A percentile compares a stretch with the other conserved stretches of the same genome.
Evolutionary conservation across 2,329 filamentous ascomycete species (phyloP).

Genomic region (Volutella citrinella): DNA sequence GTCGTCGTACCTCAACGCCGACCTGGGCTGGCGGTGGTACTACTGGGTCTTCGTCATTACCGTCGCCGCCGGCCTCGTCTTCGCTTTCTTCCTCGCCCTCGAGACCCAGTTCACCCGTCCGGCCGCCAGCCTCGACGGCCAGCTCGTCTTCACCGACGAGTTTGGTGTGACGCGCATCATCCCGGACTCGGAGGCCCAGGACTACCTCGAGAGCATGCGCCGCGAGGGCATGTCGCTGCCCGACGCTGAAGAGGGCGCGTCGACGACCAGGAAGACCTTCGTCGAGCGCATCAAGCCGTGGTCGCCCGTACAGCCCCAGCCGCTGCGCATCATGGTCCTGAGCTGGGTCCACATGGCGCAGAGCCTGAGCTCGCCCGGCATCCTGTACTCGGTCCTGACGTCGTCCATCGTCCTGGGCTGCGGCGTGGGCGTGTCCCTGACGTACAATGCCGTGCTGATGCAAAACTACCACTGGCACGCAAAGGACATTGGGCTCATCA

Average conservation of each 20-base stretch:
- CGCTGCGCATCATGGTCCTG: slow-evolving; percentile 2
- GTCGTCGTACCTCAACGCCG: slow-evolving; percentile 2
- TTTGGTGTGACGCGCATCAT: too few relatives aligned
- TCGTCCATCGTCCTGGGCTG: slow-evolving; percentile 5
- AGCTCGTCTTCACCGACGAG: too few relatives aligned
- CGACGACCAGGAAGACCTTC: too few relatives aligned
- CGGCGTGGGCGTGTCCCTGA: slow-evolving; percentile 1
- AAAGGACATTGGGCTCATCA: slow-evolving; percentile 5
- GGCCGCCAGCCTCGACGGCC: slow-evolving; percentile 5
- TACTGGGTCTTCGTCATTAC: slow-evolving; percentile 11
- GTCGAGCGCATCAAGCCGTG: too few relatives aligned
- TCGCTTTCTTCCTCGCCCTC: slow-evolving; percentile 3
- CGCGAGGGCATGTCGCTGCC: too few relatives aligned
- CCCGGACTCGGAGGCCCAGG: too few relatives aligned
- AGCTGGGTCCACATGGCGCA: slow-evolving; percentile 7
- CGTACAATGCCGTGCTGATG: slow-evolving; percentile 3
- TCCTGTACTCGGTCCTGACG: slow-evolving; percentile 6
- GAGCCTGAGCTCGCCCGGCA: slow-evolving; percentile 6
- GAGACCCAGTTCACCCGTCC: slow-evolving; percentile 7
- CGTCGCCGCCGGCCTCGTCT: slow-evolving; percentile 3
- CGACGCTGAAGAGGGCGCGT: too few relatives aligned
- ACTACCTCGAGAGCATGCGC: too few relatives aligned
- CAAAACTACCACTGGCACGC: slow-evolving; percentile 4
- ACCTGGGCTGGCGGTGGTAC: slow-evolving; percentile 8
- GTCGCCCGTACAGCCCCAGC: too few relatives aligned